Evolutionary conservation across 108 stramenopile species (phyloP), one percentile per base, ranked within the genome.

Genomic region (Ochromonas danica): DNA sequence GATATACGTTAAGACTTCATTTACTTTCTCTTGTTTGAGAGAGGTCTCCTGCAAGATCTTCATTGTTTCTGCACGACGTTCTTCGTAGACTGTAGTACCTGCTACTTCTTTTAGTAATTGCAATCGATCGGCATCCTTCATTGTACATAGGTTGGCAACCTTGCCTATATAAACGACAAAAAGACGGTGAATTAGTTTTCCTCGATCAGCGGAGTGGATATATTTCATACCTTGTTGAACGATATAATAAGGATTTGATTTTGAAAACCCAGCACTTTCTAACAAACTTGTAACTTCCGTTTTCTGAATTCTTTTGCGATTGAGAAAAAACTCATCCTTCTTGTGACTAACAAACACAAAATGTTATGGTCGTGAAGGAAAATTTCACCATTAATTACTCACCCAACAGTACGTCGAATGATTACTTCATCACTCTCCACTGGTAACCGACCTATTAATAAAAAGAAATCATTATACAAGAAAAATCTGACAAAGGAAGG

Each of bases 301-400:
- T 81, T 96, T 94, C 60, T 91, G 91, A 30, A 92, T 91, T 10
- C 92, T 91, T 71, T 95, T 94, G 40, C 95, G 86, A 81, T 99
- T 96, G 35, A 99, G 87, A 87, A 98, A 99, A 88, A 97, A 98
- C 86, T 98, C 97, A 85, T 99, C 99, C 88, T 99, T 99, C 84
- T 99, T 98, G 79, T 88, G 86, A 27, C 39, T 72, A 42, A 2
- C 3, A 72, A 28, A 36, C 41, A 72, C 31, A 14, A 42, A 17
- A 70, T 70, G 6, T 14, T 38, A 70, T 33, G 65, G 38, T 33
- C 22, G 25, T 33, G 57, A 60, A n/a, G n/a, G n/a, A n/a, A n/a
- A n/a, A n/a, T n/a, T n/a, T n/a, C n/a, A n/a, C n/a, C 51, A 57
- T 17, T 17, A 22, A 17, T 35, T 10, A 72, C 42, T 40, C 6